Conservation (phyloP, 306 rosid species). For the Cucumis cinereus region DNA sequence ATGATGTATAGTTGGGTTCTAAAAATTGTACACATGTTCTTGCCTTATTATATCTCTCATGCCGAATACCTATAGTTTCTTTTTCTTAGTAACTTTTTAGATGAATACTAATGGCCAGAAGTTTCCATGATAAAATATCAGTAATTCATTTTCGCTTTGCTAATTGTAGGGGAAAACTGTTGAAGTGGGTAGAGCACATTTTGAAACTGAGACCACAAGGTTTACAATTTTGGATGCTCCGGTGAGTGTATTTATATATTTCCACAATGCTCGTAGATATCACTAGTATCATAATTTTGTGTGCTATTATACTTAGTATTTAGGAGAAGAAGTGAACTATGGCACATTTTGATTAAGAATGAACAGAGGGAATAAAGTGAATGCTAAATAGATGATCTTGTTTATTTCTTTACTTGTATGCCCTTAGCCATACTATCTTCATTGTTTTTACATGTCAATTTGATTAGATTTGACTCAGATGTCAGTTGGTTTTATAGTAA, state of each 20-base stretch:
- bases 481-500: not conserved
- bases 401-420: not conserved
- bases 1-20: not conserved
- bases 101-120: not conserved
- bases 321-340: too few relatives aligned
- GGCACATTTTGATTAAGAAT: too few relatives aligned
- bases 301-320: not conserved
- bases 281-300: not conserved
- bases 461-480: not conserved
- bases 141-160: not conserved
- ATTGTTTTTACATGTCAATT: not conserved
- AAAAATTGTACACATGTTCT: not conserved
- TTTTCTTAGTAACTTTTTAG: not conserved
- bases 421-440: not conserved
- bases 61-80: not conserved
- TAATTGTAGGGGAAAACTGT: slow-evolving; percentile 79
- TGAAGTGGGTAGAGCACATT: slow-evolving; percentile 98
- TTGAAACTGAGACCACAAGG: slow-evolving; percentile 81
- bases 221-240: slow-evolving; percentile 98
- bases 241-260: slow-evolving; percentile 33
- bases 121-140: not conserved
- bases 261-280: not conserved
- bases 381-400: not conserved
- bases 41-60: not conserved
- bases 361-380: not conserved